Percentiles rank a stretch among this genome's conserved stretches.
Conservation (phyloP, 78 protist genomes). For the Diacronema lutheri region DNA sequence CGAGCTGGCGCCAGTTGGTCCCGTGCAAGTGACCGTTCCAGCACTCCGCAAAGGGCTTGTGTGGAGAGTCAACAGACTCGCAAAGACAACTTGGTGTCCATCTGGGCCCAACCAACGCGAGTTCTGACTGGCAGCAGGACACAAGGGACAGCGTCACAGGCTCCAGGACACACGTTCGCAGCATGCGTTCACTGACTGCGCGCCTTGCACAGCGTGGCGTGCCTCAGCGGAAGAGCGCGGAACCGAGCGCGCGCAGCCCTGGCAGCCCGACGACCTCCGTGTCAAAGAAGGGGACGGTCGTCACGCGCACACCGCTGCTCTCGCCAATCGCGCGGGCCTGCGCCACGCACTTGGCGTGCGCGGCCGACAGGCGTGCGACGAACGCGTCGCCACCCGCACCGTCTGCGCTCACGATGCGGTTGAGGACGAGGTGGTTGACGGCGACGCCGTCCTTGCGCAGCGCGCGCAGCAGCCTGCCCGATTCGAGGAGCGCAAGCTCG, state of each 20-base stretch:
- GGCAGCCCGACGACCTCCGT: slow-evolving; percentile 6
- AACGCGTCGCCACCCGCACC: neutral
- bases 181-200: too few species aligned
- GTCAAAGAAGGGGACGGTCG: slow-evolving; percentile 28
- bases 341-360: neutral
- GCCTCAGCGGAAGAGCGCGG: slow-evolving; percentile 25
- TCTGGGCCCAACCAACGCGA: too few species aligned
- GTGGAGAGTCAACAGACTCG: too few species aligned
- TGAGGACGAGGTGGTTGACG: neutral
- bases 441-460: neutral
- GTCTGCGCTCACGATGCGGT: neutral
- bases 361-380: neutral
- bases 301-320: neutral
- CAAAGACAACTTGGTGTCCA: too few species aligned
- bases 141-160: too few species aligned
- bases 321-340: neutral
- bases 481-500: neutral
- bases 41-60: too few species aligned
- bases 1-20: too few species aligned
- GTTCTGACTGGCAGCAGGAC: too few species aligned
- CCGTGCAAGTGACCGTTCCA: too few species aligned
- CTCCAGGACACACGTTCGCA: too few species aligned
- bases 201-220: too few species aligned
- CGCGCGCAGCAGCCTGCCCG: slow-evolving; percentile 1
- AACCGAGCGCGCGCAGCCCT: slow-evolving; percentile 27